Conservation (phyloP, 2,329 filamentous ascomycete species). For the Penicillium brevicompactum region DNA sequence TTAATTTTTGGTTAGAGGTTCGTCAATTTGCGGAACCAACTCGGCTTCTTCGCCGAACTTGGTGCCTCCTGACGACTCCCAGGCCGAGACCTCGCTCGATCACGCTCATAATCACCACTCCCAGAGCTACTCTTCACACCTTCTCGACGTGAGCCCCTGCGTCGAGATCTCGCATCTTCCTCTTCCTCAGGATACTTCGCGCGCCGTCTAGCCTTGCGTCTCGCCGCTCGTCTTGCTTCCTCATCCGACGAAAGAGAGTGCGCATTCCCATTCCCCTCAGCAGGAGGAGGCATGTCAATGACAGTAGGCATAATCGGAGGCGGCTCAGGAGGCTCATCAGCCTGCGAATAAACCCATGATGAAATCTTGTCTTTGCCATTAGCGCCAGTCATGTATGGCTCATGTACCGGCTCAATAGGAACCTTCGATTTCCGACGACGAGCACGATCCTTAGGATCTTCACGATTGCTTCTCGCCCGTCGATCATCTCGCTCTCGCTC, state of each 20-base stretch:
- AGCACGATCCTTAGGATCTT: constrained; percentile 31
- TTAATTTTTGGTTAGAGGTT: constrained; percentile 26
- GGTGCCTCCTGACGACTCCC: constrained; percentile 27
- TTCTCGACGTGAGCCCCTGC: constrained; percentile 35
- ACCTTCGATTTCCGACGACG: constrained; percentile 40
- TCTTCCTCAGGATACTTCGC: constrained; percentile 47
- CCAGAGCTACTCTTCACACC: constrained; percentile 44
- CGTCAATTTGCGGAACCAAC: constrained; percentile 49
- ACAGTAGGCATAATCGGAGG: constrained; percentile 51
- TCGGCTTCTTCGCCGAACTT: constrained; percentile 37
- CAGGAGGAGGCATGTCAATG: constrained; percentile 42
- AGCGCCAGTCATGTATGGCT: constrained; percentile 38
- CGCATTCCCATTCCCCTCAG: constrained; percentile 31
- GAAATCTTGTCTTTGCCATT: constrained; percentile 48
- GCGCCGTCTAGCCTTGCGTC: constrained; percentile 42
- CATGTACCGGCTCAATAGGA: constrained; percentile 18
- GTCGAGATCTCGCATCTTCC: constrained; percentile 38
- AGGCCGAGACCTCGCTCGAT: constrained; percentile 33
- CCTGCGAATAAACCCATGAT: constrained; percentile 53
- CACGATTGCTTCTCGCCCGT: constrained; percentile 29
- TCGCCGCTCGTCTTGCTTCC: constrained; percentile 40
- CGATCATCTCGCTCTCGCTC: constrained; percentile 27
- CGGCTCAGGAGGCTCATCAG: constrained; percentile 50
- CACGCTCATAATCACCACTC: constrained; percentile 44
- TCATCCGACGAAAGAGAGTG: constrained; percentile 47